Percentiles rank a stretch among this genome's conserved stretches.
These are phyloP conservation scores for Mycena olivaceomarginata DNA, from an alignment of 768 basidiomycete species.

Conservation along the genomic window DNA sequence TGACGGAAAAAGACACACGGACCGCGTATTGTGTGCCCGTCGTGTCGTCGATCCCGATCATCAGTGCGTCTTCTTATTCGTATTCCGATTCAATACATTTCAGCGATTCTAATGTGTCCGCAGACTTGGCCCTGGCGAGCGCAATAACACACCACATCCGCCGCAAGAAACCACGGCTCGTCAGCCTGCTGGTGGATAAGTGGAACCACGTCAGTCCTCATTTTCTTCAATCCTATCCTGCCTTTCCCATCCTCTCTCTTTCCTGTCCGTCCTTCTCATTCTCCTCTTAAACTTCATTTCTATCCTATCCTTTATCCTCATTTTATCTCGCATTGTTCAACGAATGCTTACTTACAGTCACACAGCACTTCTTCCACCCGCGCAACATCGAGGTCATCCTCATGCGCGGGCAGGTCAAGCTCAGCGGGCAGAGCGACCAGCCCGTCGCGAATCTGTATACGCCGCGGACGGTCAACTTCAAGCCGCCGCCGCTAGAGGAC, in stretches of 20 bases:
- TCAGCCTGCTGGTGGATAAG: conserved; percentile 63
- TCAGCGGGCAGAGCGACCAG: conserved; percentile 47
- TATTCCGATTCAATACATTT: neutral
- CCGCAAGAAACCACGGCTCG: conserved; percentile 57
- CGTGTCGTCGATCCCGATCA: conserved; percentile 51
- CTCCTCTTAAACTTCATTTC: too few relatives aligned
- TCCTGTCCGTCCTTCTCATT: too few relatives aligned
- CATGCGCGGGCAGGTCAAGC: conserved; percentile 52
- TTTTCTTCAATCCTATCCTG: too few relatives aligned
- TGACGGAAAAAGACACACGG: conserved; percentile 57
- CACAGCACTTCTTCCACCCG: conserved; percentile 70
- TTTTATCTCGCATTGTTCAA: neutral
- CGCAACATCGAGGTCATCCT: conserved; percentile 66
- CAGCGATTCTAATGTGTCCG: neutral
- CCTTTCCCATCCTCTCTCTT: neutral
- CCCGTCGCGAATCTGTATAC: conserved; percentile 40
- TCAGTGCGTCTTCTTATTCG: conserved; percentile 49
- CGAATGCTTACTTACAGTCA: neutral
- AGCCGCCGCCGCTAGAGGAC: conserved; percentile 14
- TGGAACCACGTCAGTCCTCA: conserved; percentile 69
- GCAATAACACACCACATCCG: conserved; percentile 55
- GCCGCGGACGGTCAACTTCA: conserved; percentile 43
- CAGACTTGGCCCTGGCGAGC: conserved; percentile 48
- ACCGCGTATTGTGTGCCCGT: conserved; percentile 51
- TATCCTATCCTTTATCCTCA: neutral